phyloP scores from a whole-genome alignment of 257 asterid genomes.

The Asclepias syriaca region DNA sequence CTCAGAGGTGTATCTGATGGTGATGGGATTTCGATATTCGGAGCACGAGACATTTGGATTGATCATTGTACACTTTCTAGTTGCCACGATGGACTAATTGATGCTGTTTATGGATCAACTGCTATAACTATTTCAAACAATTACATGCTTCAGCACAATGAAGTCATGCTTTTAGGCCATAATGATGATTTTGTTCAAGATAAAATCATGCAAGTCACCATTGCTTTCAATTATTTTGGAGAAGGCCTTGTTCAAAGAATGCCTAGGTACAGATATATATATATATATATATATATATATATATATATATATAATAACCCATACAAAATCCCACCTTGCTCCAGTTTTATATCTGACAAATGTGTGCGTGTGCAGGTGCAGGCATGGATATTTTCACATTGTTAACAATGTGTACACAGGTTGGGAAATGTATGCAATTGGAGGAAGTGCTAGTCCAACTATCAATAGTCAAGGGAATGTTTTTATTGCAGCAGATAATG shows the following conservation, averaged over 20 bases:
- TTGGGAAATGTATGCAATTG: slow-evolving; percentile 77
- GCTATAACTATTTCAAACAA: slow-evolving; percentile 57
- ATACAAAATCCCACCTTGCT: neutral
- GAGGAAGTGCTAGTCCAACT: slow-evolving; percentile 79
- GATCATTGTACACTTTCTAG: slow-evolving; percentile 61
- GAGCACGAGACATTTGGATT: slow-evolving; percentile 53
- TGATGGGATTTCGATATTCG: slow-evolving; percentile 60
- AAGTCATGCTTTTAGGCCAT: slow-evolving; percentile 74
- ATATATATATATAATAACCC: too few species aligned
- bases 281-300: too few species aligned
- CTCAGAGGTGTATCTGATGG: slow-evolving; percentile 59
- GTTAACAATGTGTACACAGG: slow-evolving; percentile 73
- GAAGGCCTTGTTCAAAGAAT: slow-evolving; percentile 62
- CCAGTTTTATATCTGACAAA: neutral
- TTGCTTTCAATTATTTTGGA: slow-evolving; percentile 71
- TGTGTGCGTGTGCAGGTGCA: slow-evolving; percentile 35
- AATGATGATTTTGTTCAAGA: slow-evolving; percentile 50
- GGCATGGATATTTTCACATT: slow-evolving; percentile 68
- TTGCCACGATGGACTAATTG: slow-evolving; percentile 63
- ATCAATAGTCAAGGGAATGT: slow-evolving; percentile 76
- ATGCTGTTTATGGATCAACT: slow-evolving; percentile 53
- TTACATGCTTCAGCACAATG: slow-evolving; percentile 63
- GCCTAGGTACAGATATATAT: slow-evolving; percentile 43
- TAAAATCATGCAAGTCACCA: slow-evolving; percentile 60
- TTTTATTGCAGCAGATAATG: slow-evolving; percentile 47